These are phyloP conservation scores for Hortiboletus flavorubellus DNA, from an alignment of 768 basidiomycete species.

Conservation along the genomic window DNA sequence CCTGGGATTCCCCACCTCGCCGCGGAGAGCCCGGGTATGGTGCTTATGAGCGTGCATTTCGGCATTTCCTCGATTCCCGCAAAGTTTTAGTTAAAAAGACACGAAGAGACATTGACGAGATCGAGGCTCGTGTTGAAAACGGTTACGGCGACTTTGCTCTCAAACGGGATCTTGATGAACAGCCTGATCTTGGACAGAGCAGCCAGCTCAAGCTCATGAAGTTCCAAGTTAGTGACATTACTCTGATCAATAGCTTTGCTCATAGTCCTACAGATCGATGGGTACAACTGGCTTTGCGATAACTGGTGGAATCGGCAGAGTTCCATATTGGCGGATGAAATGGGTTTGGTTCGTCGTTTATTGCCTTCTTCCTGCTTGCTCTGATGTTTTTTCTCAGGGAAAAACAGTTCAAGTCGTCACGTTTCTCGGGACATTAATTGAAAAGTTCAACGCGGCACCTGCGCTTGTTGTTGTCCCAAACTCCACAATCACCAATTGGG, in stretches of 20 bases:
- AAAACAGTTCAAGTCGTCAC: slow-evolving; percentile 92
- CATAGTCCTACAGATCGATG: slow-evolving; percentile 54
- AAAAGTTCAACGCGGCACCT: slow-evolving; percentile 62
- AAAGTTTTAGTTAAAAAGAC: slow-evolving; percentile 53
- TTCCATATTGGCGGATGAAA: slow-evolving; percentile 94
- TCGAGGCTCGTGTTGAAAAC: slow-evolving; percentile 54
- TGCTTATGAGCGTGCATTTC: slow-evolving; percentile 67
- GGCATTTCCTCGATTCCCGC: slow-evolving; percentile 60
- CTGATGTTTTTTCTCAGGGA: slow-evolving; percentile 45
- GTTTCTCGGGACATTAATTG: slow-evolving; percentile 67
- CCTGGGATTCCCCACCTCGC: slow-evolving; percentile 88
- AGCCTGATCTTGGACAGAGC: slow-evolving; percentile 68
- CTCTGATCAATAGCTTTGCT: neutral
- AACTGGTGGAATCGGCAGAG: slow-evolving; percentile 87
- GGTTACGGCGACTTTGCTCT: slow-evolving; percentile 51
- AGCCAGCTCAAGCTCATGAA: slow-evolving; percentile 70
- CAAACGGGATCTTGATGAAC: slow-evolving; percentile 40
- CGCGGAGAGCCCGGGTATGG: slow-evolving; percentile 51
- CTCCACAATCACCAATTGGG: slow-evolving; percentile 94
- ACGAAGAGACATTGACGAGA: slow-evolving; percentile 37
- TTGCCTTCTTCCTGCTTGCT: neutral
- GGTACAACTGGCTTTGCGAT: slow-evolving; percentile 80
- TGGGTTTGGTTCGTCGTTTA: slow-evolving; percentile 70
- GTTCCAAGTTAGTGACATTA: slow-evolving; percentile 62
- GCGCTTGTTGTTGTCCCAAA: slow-evolving; percentile 93